These are phyloP conservation scores for Quillaja saponaria DNA, from an alignment of 306 rosid species.

Conservation along the genomic window DNA sequence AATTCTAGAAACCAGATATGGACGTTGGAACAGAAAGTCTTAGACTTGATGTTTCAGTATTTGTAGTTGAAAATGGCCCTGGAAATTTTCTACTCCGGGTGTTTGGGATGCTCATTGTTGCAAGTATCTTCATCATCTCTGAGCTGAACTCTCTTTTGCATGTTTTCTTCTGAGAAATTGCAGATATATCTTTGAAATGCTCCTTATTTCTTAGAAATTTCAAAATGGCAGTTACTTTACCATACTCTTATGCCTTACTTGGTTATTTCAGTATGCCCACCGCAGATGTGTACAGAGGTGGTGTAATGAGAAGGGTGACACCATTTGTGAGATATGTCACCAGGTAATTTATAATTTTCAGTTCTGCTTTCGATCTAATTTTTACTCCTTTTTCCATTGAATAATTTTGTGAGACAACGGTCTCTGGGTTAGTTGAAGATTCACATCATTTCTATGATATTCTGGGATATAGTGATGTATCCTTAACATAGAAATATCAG, in stretches of 20 bases:
- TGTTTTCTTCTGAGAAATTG: neutral
- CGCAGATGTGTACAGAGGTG: conserved; percentile 87
- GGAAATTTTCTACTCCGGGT: neutral
- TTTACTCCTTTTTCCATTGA: neutral
- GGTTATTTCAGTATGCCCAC: conserved; percentile 83
- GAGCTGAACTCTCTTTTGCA: conserved; percentile 5
- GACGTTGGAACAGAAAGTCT: neutral
- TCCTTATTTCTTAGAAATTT: neutral
- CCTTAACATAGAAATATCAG: neutral
- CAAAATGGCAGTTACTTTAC: conserved; percentile 12
- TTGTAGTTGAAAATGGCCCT: neutral
- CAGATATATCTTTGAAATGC: neutral
- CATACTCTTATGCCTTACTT: conserved; percentile 4
- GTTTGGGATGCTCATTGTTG: conserved; percentile 3
- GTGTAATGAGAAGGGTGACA: conserved; percentile 97
- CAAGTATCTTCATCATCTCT: neutral
- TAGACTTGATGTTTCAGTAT: conserved; percentile 3
- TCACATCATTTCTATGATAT: neutral
- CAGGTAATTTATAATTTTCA: conserved; percentile 55
- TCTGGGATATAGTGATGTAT: conserved; percentile 2
- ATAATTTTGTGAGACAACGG: conserved; percentile 5
- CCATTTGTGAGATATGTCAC: conserved; percentile 91
- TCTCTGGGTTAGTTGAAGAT: conserved; percentile 18
- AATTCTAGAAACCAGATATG: neutral
- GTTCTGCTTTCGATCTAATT: conserved; percentile 16